Evolutionary conservation across 257 asterid genomes (phyloP).

Genomic region (Solanum medicagineum): DNA sequence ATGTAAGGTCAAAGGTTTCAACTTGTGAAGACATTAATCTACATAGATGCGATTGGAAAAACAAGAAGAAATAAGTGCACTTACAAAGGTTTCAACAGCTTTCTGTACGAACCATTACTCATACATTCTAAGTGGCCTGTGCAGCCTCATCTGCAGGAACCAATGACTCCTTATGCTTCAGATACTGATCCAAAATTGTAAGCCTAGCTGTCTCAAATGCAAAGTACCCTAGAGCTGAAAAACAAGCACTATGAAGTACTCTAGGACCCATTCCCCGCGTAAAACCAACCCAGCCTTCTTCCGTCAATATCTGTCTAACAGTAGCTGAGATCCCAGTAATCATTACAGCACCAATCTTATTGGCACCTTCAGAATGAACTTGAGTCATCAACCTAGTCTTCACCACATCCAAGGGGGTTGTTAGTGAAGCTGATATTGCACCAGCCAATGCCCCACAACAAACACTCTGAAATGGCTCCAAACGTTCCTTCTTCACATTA

Average conservation of each 20-base stretch:
- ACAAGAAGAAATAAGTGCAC: not conserved
- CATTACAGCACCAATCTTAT: slow-evolving; percentile 53
- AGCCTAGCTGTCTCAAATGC: slow-evolving; percentile 94
- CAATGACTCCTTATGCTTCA: slow-evolving; percentile 40
- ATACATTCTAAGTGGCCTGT: slow-evolving; percentile 9
- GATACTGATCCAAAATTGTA: slow-evolving; percentile 54
- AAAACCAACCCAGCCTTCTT: slow-evolving; percentile 93
- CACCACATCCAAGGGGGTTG: slow-evolving; percentile 94
- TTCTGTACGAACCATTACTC: slow-evolving; percentile 1
- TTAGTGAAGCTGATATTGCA: slow-evolving; percentile 82
- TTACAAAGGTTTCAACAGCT: not conserved
- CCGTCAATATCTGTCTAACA: slow-evolving; percentile 67
- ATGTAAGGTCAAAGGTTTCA: not conserved
- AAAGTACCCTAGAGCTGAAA: slow-evolving; percentile 91
- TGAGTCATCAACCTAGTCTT: slow-evolving; percentile 97
- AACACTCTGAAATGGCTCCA: slow-evolving; percentile 90
- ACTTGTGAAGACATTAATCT: not conserved
- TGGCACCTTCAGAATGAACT: slow-evolving; percentile 51
- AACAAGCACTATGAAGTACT: slow-evolving; percentile 81
- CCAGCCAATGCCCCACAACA: slow-evolving; percentile 95
- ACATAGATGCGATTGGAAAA: not conserved
- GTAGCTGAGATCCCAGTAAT: slow-evolving; percentile 46
- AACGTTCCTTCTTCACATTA: slow-evolving; percentile 22
- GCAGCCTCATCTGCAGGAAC: slow-evolving; percentile 16
- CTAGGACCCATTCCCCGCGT: slow-evolving; percentile 97